Base-by-base conservation (phyloP, 495 filamentous ascomycete genomes). In the Podospora didyma region DNA sequence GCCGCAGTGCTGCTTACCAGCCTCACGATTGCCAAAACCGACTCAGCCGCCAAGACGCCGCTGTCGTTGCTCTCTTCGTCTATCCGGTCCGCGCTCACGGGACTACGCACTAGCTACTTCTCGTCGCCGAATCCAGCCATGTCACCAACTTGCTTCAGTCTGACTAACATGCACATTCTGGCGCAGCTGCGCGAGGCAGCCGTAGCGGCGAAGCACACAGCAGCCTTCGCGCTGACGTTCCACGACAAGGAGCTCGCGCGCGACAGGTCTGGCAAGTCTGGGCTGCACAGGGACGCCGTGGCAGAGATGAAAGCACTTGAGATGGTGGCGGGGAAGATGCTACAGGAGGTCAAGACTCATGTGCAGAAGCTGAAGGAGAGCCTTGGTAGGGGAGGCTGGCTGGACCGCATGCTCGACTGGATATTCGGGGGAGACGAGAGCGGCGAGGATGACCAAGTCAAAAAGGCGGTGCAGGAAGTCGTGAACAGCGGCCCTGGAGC, bases 371-470 rank as follows among this genome's bases (percentile, higher is more conserved):
- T 74, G 23, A 74, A 65, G 54, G 63, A 63, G 46, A 49, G 39
- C 42, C 59, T 75, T 10, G 65, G 61, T 22, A 65, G 69, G 26
- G 61, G 60, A 14, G 75, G 74, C 24, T 79, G 70, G 76, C 60
- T 73, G 62, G 73, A 76, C 44, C 53, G 62, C 39, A 37, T 73
- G 39, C 49, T 68, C 31, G 65, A 55, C 11, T 57, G 64, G 59
- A 58, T 50, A 14, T 65, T 65, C 46, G 47, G 47, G 7, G 60
- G 45, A 0, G 62, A 56, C 1, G 53, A 48, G 24, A 57, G 62
- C 7, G 64, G 54, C 3, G 16, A 28, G 7, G 56, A 28, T 22
- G 64, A 66, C 41, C 56, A 62, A 28, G 51, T 68, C 1, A 46
- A 35, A 12, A 49, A 52, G 51, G 61, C 56, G 35, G 66, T 67